Evolutionary conservation across 257 asterid genomes (phyloP), one percentile per base, ranked within the genome.

Genomic region (Primulina tabacum): DNA sequence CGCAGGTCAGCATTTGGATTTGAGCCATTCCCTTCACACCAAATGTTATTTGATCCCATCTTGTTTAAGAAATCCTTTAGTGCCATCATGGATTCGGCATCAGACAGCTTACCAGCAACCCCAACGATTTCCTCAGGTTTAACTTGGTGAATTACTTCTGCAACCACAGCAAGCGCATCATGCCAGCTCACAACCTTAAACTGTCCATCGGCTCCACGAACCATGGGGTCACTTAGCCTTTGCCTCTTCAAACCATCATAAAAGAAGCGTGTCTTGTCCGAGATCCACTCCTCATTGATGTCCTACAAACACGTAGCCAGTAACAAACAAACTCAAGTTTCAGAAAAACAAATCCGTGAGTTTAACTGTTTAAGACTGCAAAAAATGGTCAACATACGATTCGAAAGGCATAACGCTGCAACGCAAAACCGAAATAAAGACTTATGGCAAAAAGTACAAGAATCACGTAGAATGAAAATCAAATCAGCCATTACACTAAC

Each of bases 221-320:
- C 81, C 99, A 94, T 94, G 62, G 99, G 98, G 75, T 94, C 99
- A 76, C 89, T 94, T 67, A 94, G 79, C 85, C 99, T 88, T 76
- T 94, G 99, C 82, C 97, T 89, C 95, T 94, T 94, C 75, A 94
- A 82, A 73, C 98, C 99, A 80, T 94, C 99, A 69, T 94, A 94
- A 82, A 76, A 91, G 87, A 94, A 94, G 66, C 99, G 97, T 21
- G 97, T 94, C 82, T 91, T 94, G 75, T 94, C 99, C 64, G 99
- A 94, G 79, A 94, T 94, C 99, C 99, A 94, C 79, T 94, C 99
- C 76, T 94, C 99, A 68, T 94, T 94, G 77, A 94, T 94, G 71
- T 89, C 99, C 99, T 88, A 84, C 70, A 82, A 30, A 72, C 18
- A 65, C 18, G 74, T 61, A 83, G 29, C 30, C 57, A 59, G 40